Evolutionary conservation across 148 eudicot genomes (phyloP).

Genomic region (Heliosperma pusillum): DNA sequence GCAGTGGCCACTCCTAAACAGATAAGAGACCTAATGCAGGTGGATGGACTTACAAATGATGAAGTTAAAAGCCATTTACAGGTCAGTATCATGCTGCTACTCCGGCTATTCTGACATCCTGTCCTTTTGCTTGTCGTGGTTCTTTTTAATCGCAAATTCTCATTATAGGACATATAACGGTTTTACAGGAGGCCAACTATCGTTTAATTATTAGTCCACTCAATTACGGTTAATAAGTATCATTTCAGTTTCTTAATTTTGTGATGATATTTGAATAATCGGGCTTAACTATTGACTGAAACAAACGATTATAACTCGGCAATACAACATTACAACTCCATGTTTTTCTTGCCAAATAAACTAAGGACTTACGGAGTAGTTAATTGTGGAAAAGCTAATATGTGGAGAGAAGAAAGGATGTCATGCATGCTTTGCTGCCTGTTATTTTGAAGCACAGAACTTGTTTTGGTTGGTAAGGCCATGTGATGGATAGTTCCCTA

Average conservation of each 20-base stretch:
- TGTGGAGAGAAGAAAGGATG: neutral
- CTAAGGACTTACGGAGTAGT: too few species aligned
- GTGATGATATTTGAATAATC: too few species aligned
- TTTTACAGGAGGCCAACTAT: too few species aligned
- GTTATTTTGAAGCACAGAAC: slow-evolving; percentile 2
- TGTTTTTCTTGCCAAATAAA: neutral
- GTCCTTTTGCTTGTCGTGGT: neutral
- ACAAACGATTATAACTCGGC: too few species aligned
- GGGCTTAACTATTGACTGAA: too few species aligned
- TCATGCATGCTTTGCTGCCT: neutral
- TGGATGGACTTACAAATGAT: slow-evolving; percentile 59
- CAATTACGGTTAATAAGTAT: too few species aligned
- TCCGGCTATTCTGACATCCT: slow-evolving; percentile 16
- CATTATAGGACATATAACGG: too few species aligned
- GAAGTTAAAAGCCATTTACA: slow-evolving; percentile 76
- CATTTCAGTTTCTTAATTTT: too few species aligned
- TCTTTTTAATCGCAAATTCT: neutral
- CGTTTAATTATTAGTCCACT: too few species aligned
- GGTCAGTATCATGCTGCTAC: slow-evolving; percentile 40
- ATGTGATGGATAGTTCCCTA: neutral
- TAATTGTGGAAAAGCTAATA: too few species aligned
- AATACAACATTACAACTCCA: neutral
- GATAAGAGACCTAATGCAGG: slow-evolving; percentile 57
- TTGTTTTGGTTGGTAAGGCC: slow-evolving; percentile 5
- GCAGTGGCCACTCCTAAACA: slow-evolving; percentile 76